These are phyloP conservation scores for Cystobasidium ongulense DNA, from an alignment of 768 basidiomycete genomes.

Conservation along the genomic window DNA sequence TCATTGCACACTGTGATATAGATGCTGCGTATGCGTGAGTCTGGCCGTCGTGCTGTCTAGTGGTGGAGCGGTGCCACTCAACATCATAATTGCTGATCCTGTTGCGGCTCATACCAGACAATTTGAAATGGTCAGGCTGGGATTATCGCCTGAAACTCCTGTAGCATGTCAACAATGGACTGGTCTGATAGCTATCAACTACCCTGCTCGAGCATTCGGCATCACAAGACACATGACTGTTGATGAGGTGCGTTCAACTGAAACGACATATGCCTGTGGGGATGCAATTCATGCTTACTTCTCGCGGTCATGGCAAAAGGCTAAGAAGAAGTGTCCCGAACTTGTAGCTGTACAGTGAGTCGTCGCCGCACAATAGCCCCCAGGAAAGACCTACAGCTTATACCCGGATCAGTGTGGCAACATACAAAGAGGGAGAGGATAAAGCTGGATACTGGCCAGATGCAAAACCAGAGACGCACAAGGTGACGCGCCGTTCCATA, in stretches of 20 bases:
- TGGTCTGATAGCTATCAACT: conserved; percentile 85
- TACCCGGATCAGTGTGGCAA: conserved; percentile 55
- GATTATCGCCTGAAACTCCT: conserved; percentile 48
- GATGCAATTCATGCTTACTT: conserved; percentile 10
- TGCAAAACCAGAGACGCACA: conserved; percentile 80
- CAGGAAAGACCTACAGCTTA: neutral
- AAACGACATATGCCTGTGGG: neutral
- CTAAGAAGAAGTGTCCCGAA: conserved; percentile 74
- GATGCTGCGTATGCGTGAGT: conserved; percentile 64
- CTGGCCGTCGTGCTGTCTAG: conserved; percentile 43
- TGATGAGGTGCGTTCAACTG: conserved; percentile 31
- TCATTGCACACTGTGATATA: conserved; percentile 79
- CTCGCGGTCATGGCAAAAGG: conserved; percentile 42
- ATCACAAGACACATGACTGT: conserved; percentile 84
- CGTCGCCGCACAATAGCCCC: neutral
- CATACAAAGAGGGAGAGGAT: conserved; percentile 74
- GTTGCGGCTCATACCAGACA: conserved; percentile 25
- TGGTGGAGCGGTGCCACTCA: neutral
- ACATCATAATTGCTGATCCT: neutral
- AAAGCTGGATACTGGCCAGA: conserved; percentile 90
- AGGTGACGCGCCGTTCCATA: conserved; percentile 52
- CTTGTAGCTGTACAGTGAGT: conserved; percentile 51
- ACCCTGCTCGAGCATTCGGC: conserved; percentile 82
- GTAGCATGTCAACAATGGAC: conserved; percentile 85
- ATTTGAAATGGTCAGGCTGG: conserved; percentile 43